These are phyloP conservation scores for Ophiocordyceps camponoti-saundersi DNA, from an alignment of 2,329 filamentous ascomycete genomes.

Conservation along the genomic window DNA sequence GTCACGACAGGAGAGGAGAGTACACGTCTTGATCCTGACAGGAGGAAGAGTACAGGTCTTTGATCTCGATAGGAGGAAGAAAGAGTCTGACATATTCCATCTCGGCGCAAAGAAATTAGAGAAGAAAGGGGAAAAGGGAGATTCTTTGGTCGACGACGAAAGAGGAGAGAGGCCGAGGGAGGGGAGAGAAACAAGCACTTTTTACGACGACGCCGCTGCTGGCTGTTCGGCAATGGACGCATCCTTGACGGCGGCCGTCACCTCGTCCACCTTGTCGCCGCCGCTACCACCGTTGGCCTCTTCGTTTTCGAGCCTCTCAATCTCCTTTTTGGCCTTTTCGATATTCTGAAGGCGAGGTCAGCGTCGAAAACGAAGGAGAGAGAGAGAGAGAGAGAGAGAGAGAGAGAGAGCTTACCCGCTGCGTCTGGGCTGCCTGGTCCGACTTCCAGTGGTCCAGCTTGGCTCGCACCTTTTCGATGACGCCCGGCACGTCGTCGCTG, in stretches of 20 bases:
- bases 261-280: slow-evolving; percentile 36
- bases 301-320: slow-evolving; percentile 61
- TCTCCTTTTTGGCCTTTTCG: slow-evolving; percentile 89
- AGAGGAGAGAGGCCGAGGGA: too few relatives aligned
- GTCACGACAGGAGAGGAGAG: too few relatives aligned
- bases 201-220: neutral
- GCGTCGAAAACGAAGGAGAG: neutral
- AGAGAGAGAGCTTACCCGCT: slow-evolving; percentile 50
- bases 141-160: too few relatives aligned
- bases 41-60: too few relatives aligned
- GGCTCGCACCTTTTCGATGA: slow-evolving; percentile 77
- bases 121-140: too few relatives aligned
- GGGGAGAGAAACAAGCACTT: too few relatives aligned
- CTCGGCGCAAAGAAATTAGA: too few relatives aligned
- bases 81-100: too few relatives aligned
- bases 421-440: slow-evolving; percentile 77
- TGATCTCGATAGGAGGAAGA: too few relatives aligned
- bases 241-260: slow-evolving; percentile 33
- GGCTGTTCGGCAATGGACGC: slow-evolving; percentile 32
- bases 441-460: slow-evolving; percentile 86
- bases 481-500: slow-evolving; percentile 61
- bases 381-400: neutral
- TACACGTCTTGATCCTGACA: too few relatives aligned
- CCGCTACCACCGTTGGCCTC: slow-evolving; percentile 25
- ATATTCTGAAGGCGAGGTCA: slow-evolving; percentile 51